Conservation (phyloP, 2,329 filamentous ascomycete species). For the Didymella sp. region DNA sequence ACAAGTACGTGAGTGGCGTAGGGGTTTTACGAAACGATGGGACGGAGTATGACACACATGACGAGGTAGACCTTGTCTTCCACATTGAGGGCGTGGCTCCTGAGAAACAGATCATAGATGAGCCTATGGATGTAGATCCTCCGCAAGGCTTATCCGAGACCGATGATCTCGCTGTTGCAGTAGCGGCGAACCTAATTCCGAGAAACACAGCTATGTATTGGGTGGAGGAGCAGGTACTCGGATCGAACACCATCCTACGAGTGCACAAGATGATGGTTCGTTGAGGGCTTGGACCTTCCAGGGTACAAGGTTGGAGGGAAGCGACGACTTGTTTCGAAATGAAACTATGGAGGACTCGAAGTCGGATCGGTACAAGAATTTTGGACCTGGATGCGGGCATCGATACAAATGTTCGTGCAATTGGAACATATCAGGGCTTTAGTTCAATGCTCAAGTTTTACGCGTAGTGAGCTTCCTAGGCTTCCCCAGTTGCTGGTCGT, state of each 20-base stretch:
- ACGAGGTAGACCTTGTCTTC: not conserved
- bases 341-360: not conserved
- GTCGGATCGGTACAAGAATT: not conserved
- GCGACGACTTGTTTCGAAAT: too few species aligned
- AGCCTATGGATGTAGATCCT: not conserved
- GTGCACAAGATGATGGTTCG: not conserved
- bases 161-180: not conserved
- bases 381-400: not conserved
- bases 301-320: not conserved
- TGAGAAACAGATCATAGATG: not conserved
- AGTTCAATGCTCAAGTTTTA: not conserved
- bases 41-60: too few species aligned
- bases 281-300: not conserved
- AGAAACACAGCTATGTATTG: not conserved
- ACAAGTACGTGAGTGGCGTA: conserved; percentile 21
- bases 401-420: not conserved
- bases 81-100: conserved; percentile 1
- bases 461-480: not conserved
- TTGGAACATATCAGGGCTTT: not conserved
- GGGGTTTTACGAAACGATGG: not conserved
- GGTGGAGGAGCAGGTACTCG: not conserved
- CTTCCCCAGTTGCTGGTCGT: not conserved
- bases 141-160: not conserved
- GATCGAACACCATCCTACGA: not conserved
- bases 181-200: not conserved